Evolutionary conservation across 2,329 filamentous ascomycete species (phyloP), one percentile per base, ranked within the genome.

Genomic region (Penicillium griseofulvum): DNA sequence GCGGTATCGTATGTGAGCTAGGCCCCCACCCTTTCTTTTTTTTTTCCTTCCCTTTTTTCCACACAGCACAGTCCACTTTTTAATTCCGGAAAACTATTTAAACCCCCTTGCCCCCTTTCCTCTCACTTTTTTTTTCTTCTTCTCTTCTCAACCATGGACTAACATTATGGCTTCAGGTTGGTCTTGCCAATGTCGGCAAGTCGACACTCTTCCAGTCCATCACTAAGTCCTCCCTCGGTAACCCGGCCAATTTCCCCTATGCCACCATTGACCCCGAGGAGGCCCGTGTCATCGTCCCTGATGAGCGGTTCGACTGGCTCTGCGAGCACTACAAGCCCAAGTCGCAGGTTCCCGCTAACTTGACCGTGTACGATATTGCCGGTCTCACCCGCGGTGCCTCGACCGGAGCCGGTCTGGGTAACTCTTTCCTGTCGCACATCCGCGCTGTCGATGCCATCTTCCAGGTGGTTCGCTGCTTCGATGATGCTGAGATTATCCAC

Each of bases 141-240:
- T 57, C 43, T 56, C 54, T 53, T 47, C 56, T 33, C 51, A 61
- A 50, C 58, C 48, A 58, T 39, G 56, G 41, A 53, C 63, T 62
- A 47, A 61, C 59, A 41, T 63, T 24, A 45, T 66, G 56, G 44
- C 50, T 58, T 52, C 75, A 96, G 91, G 91, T 99, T 78, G 94
- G 94, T 80, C 87, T 99, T 71, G 94, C 94, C 77, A 99, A 99
- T 78, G 95, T 99, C 68, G 94, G 94, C 78, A 99, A 99, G 82
- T 99, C 94, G 65, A 99, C 95, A 33, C 87, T 99, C 70, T 99
- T 99, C 86, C 95, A 99, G 83, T 91, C 94, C 74, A 97, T 99
- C 79, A 99, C 94, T 74, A 97, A 97, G 83, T 96, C 89, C 78
- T 86, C 87, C 64, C 87, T 99, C 71, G 94, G 95, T 80, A 99